Base-by-base conservation (phyloP, 495 filamentous ascomycete genomes). In the Paragyromitra xinjiangensis region DNA sequence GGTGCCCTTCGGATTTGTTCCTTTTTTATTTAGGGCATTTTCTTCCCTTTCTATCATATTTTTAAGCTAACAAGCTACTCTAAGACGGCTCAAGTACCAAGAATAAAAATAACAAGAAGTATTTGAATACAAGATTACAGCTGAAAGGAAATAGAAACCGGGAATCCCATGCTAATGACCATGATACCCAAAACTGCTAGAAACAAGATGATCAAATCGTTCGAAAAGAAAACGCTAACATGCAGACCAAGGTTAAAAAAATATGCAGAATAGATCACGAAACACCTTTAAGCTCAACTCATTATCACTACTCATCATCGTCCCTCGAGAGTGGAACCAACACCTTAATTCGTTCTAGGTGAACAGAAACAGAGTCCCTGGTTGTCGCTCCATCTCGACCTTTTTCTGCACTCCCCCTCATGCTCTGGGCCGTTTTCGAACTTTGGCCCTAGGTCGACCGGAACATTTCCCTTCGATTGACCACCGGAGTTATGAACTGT, bases 401-500 rank as follows among this genome's bases (percentile, higher is more conserved):
- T 7, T 0, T 44, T 22, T 42, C 59, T 68, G 45, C 79, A 81
- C 26, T 37, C 37, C 9, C 6, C 1, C 6, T 45, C 50, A 62
- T 81, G 79, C 2, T 64, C 74, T 22, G 39, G 59, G 16, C 65
- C 73, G 40, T 78, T 81, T 34, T n/a, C 79, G 22, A 24, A 73
- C 6, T 70, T 24, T 53, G 42, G 40, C 0, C 56, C 56, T 34
- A 81, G 22, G 9, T 70, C 26, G 24, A 66, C 24, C n/a, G 40
- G 22, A 19, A 45, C 6, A 9, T 3, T 8, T 11, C 76, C 79
- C 19, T 16, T 70, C 42, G 16, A n/a, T 26, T 40, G 73, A n/a
- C 76, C 68, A 7, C 79, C 79, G 2, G 66, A 34, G 40, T 81
- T 81, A 50, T 81, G 79, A n/a, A 81, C 50, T 1, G 56, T 77